Evolutionary conservation across 208 protist genomes (phyloP).

Genomic region (Jaenimonas drosophilae): DNA sequence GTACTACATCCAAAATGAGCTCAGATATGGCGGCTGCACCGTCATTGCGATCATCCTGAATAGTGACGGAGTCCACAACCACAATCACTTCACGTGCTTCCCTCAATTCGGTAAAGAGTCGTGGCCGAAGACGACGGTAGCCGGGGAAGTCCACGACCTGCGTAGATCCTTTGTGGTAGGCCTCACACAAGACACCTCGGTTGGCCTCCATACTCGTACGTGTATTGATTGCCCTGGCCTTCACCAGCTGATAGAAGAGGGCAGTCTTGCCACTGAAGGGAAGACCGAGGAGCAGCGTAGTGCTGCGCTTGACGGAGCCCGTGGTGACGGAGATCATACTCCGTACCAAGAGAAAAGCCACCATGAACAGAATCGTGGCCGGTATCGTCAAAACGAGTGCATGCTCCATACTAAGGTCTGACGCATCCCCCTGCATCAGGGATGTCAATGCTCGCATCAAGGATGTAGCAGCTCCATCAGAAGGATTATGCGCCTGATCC

Average conservation of each 20-base stretch:
- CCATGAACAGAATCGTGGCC: constrained; percentile 2
- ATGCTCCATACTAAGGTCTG: too few relatives aligned
- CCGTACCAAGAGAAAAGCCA: constrained; percentile 10
- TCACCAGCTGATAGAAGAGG: constrained; percentile 54
- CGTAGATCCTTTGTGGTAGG: not conserved
- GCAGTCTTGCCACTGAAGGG: constrained; percentile 68
- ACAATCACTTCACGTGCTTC: constrained; percentile 52
- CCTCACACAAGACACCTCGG: constrained; percentile 5
- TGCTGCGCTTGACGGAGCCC: constrained; percentile 10
- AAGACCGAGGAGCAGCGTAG: constrained; percentile 49
- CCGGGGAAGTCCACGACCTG: constrained; percentile 53
- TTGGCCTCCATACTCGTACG: constrained; percentile 71
- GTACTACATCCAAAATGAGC: constrained; percentile 37
- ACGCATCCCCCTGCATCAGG: too few relatives aligned
- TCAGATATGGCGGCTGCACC: constrained; percentile 67
- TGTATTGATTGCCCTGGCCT: constrained; percentile 6
- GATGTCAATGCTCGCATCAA: too few relatives aligned
- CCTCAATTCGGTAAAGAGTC: constrained; percentile 26
- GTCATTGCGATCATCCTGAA: constrained; percentile 64
- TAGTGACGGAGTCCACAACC: constrained; percentile 60
- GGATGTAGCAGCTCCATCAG: too few relatives aligned
- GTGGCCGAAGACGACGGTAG: constrained; percentile 54
- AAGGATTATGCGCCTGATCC: too few relatives aligned
- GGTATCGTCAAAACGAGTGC: constrained; percentile 5
- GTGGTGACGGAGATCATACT: constrained; percentile 2